These are phyloP conservation scores for Hypoxylon lienhwacheense DNA, from an alignment of 495 filamentous ascomycete genomes.

Conservation along the genomic window DNA sequence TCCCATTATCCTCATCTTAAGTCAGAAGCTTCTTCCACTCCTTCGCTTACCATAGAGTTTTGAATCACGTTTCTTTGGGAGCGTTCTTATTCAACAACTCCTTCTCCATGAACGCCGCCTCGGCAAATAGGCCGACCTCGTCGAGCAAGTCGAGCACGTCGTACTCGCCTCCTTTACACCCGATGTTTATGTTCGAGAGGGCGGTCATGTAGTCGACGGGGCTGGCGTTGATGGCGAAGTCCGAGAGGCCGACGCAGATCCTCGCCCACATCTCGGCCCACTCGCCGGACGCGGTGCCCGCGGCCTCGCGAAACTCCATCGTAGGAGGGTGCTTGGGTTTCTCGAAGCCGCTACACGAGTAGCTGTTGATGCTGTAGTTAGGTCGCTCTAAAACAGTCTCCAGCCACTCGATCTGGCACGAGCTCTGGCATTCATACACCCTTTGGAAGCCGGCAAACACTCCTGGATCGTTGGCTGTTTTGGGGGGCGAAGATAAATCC, in stretches of 20 bases:
- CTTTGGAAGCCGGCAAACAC: too few species aligned
- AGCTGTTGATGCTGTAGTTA: constrained; percentile 11
- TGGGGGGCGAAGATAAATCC: too few species aligned
- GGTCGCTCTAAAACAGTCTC: constrained; percentile 5
- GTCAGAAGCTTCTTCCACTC: too few species aligned
- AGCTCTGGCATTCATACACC: too few species aligned
- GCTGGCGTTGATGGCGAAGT: constrained; percentile 21
- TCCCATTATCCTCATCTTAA: too few species aligned
- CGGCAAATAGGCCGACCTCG: constrained; percentile 16
- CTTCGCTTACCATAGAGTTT: too few species aligned
- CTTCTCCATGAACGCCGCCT: constrained; percentile 4
- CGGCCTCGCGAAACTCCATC: constrained; percentile 48
- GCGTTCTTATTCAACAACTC: too few species aligned
- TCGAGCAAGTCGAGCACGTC: constrained; percentile 24
- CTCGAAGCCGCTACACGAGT: neutral
- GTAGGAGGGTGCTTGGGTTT: constrained; percentile 12
- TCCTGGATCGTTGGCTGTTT: too few species aligned
- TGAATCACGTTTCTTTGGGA: too few species aligned
- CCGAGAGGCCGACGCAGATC: constrained; percentile 36
- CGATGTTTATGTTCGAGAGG: neutral
- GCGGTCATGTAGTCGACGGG: constrained; percentile 7
- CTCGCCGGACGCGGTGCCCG: constrained; percentile 30
- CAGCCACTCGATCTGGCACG: too few species aligned
- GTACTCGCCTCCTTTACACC: neutral
- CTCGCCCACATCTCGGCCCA: constrained; percentile 37